Evolutionary conservation across 2,329 filamentous ascomycete species (phyloP), one percentile per base, ranked within the genome.

Genomic region (Myriangium duriaei): DNA sequence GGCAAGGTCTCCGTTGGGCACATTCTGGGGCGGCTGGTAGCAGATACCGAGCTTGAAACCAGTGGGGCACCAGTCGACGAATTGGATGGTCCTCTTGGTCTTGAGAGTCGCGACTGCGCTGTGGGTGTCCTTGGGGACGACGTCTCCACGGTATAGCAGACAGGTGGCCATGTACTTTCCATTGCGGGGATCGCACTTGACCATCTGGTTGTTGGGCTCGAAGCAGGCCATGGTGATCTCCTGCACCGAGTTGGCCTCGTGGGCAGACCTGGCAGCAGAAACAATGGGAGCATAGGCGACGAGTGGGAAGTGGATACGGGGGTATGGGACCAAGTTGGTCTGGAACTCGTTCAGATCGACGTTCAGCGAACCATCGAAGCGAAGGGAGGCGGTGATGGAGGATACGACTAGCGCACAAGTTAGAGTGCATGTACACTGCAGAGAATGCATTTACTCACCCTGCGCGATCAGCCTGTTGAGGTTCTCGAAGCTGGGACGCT

Each of bases 21-120:
- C 88, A 67, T 83, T 81, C 71, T 92, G 77, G 50, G 88, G 88
- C 59, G 87, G 83, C 73, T 96, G 87, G 79, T 92, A 96, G 82
- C 87, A 95, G 74, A 98, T 98, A 74, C 91, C 91, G 53, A 98
- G 84, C 83, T 98, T 98, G 81, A 98, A 98, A 52, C 91, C 91
- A 65, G 91, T 98, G 45, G 91, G 91, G 78, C 91, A 98, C 91
- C 91, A 98, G 71, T 98, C 91, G 60, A 98, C 91, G 62, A 96
- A 94, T 70, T 96, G 87, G 61, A 98, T 93, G 54, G 91, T 94
- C 57, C 85, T 82, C 82, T 95, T 96, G 65, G 91, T 94, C 84
- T 96, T 98, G 61, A 96, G 81, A 49, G 83, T 86, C 46, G 88
- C 87, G 51, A 96, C 87, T 49, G 91, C 88, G 44, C 69, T 76